A percentile compares a stretch with the other conserved stretches of the same genome.
phyloP scores from a whole-genome alignment of 2,329 filamentous ascomycete species.

The Cladosporium sphaerospermum region DNA sequence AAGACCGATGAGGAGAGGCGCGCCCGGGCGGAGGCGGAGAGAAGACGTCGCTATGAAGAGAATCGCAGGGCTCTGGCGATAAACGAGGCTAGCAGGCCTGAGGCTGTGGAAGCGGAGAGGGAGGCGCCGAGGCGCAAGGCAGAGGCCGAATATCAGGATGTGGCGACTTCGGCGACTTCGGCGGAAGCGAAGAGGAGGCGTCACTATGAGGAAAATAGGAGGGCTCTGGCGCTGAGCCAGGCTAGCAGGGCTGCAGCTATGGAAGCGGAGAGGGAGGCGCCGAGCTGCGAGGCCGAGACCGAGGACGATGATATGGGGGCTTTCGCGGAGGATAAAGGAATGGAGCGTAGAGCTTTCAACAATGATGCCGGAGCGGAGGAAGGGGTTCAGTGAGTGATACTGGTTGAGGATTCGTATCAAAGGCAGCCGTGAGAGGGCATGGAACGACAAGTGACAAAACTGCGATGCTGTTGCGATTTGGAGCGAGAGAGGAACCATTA shows the following conservation, averaged over 20 bases:
- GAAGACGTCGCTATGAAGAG: too few relatives aligned
- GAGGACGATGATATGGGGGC: constrained; percentile 19
- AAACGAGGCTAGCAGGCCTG: neutral
- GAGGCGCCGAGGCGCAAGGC: constrained; percentile 1
- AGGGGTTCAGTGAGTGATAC: neutral
- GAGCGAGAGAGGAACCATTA: too few relatives aligned
- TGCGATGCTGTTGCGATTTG: too few relatives aligned
- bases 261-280: neutral
- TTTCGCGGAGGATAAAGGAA: constrained; percentile 17
- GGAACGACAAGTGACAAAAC: too few relatives aligned
- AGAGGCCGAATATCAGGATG: neutral
- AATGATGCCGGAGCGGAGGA: constrained; percentile 14
- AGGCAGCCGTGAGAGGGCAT: too few relatives aligned
- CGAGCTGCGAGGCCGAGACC: constrained; percentile 11
- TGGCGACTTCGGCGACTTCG: neutral
- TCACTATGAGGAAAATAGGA: constrained; percentile 11
- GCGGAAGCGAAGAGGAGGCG: neutral
- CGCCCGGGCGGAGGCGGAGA: neutral
- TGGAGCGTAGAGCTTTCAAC: constrained; percentile 3
- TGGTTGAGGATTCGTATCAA: too few relatives aligned
- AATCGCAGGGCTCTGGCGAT: too few relatives aligned
- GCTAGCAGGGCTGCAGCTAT: neutral
- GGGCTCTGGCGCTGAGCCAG: too few relatives aligned
- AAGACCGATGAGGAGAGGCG: constrained; percentile 12
- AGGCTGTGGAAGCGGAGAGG: neutral